Evolutionary conservation across 2,329 filamentous ascomycete species (phyloP).

Genomic region (Simplicillium sp.): DNA sequence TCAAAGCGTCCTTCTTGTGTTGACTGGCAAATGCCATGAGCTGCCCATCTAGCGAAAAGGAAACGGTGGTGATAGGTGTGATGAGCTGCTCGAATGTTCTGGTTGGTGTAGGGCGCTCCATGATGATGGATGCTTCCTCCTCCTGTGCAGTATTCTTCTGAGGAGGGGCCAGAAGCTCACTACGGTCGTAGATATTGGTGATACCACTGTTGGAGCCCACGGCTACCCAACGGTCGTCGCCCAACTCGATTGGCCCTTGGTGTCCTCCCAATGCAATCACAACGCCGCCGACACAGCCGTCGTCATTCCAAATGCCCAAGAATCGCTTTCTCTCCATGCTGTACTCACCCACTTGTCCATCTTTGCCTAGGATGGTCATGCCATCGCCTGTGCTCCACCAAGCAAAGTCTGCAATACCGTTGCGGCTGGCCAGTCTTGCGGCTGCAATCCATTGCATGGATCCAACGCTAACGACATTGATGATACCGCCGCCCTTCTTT

Average conservation of each 20-base stretch:
- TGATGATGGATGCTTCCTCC: slow-evolving; percentile 38
- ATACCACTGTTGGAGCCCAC: slow-evolving; percentile 81
- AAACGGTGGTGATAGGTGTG: slow-evolving; percentile 69
- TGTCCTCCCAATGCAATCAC: slow-evolving; percentile 70
- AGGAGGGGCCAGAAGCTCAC: slow-evolving; percentile 41
- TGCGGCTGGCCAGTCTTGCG: slow-evolving; percentile 69
- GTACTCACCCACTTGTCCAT: slow-evolving; percentile 88
- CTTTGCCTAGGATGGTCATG: slow-evolving; percentile 72
- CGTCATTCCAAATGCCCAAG: slow-evolving; percentile 77
- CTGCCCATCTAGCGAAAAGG: slow-evolving; percentile 84
- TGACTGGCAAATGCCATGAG: slow-evolving; percentile 76
- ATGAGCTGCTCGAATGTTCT: slow-evolving; percentile 77
- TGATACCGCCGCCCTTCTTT: slow-evolving; percentile 75
- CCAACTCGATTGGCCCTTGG: slow-evolving; percentile 50
- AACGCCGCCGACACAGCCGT: slow-evolving; percentile 79
- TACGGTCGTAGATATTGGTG: slow-evolving; percentile 86
- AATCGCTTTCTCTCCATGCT: slow-evolving; percentile 59
- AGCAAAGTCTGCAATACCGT: slow-evolving; percentile 80
- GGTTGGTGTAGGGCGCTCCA: slow-evolving; percentile 60
- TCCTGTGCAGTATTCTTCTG: slow-evolving; percentile 15
- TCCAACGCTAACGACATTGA: slow-evolving; percentile 73
- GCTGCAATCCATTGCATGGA: slow-evolving; percentile 85
- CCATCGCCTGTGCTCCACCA: slow-evolving; percentile 88
- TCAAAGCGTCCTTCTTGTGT: slow-evolving; percentile 81
- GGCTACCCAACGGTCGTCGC: slow-evolving; percentile 81